Evolutionary conservation across 2,329 filamentous ascomycete species (phyloP), one percentile per base, ranked within the genome.

Genomic region (Ophiostoma angusticollis): DNA sequence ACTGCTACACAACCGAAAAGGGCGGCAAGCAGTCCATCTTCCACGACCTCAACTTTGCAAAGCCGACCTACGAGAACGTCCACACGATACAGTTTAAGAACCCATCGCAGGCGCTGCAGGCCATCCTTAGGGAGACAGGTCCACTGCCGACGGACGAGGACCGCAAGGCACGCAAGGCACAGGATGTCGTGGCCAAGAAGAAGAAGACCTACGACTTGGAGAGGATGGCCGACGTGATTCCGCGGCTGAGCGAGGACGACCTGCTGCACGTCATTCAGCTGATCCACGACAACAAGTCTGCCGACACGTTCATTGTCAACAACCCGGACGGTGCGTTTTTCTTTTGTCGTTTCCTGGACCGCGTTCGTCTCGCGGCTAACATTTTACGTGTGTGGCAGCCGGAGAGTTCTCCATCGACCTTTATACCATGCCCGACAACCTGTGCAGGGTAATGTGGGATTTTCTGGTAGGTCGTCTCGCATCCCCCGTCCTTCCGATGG

Each of bases 361-460:
- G 12, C 31, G 6, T 31, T 31, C 31, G 6, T 31, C 21, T 31
- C 9, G 28, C 32, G 53, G 60, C 53, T 57, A 49, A 51, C 24
- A 22, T 19, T 23, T 5, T 40, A n/a, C n/a, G n/a, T n/a, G 19
- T n/a, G 9, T 31, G 8, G 18, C 25, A 71, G 86, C 87, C 54
- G 91, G 91, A 54, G 91, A 98, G 63, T 98, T 98, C 65, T 91
- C 94, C 45, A 89, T 98, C 50, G 91, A 98, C 55, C 72, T 98
- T 42, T 96, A 94, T 64, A 96, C 91, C n/a, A 76, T 98, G 47
- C 87, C 91, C 1, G 91, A 96, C 49, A 63, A 67, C 21, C 70
- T 96, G 27, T 81, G 91, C 56, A 93, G 91, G 61, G 86, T 85
- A 76, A 78, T 98, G 44, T 96, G 89, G 89, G 89, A 95, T 45